These are phyloP conservation scores for Elasticomyces elasticus DNA, from an alignment of 495 filamentous ascomycete species.

Conservation along the genomic window DNA sequence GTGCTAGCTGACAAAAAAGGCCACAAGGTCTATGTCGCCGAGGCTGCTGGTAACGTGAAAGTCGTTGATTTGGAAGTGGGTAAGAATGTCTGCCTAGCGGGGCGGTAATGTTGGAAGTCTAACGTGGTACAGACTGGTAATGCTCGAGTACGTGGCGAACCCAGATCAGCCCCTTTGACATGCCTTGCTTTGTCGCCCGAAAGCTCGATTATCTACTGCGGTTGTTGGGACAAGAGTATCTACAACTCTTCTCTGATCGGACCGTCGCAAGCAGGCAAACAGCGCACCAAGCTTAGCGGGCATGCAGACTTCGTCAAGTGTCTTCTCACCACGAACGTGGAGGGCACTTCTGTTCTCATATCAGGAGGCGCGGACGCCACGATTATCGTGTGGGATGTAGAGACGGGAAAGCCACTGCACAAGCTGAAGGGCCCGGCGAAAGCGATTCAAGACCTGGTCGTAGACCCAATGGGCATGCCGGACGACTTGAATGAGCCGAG, in stretches of 20 bases:
- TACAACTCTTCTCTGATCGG: slow-evolving; percentile 54
- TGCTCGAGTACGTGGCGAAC: slow-evolving; percentile 46
- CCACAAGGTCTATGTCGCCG: slow-evolving; percentile 62
- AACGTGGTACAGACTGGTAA: slow-evolving; percentile 49
- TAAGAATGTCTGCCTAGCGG: slow-evolving; percentile 23
- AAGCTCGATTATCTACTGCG: slow-evolving; percentile 56
- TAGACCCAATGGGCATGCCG: slow-evolving; percentile 51
- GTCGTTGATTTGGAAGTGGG: slow-evolving; percentile 67
- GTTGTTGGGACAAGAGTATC: slow-evolving; percentile 85
- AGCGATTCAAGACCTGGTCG: slow-evolving; percentile 60
- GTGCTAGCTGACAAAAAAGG: slow-evolving; percentile 57
- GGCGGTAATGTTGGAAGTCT: not conserved
- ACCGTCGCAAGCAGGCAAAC: slow-evolving; percentile 3
- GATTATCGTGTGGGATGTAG: slow-evolving; percentile 72
- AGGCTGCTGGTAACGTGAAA: slow-evolving; percentile 68
- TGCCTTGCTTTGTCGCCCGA: slow-evolving; percentile 55
- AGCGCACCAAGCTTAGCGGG: slow-evolving; percentile 40
- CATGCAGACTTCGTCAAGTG: slow-evolving; percentile 89
- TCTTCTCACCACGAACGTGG: slow-evolving; percentile 38
- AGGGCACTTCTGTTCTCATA: slow-evolving; percentile 56
- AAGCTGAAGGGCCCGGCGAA: slow-evolving; percentile 70
- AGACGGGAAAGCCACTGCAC: slow-evolving; percentile 55
- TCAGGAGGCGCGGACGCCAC: slow-evolving; percentile 80
- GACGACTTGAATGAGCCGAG: slow-evolving; percentile 3
- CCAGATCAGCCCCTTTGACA: slow-evolving; percentile 54